Conservation (phyloP, 2,329 filamentous ascomycete genomes). For the Aspergillus floridensis region DNA sequence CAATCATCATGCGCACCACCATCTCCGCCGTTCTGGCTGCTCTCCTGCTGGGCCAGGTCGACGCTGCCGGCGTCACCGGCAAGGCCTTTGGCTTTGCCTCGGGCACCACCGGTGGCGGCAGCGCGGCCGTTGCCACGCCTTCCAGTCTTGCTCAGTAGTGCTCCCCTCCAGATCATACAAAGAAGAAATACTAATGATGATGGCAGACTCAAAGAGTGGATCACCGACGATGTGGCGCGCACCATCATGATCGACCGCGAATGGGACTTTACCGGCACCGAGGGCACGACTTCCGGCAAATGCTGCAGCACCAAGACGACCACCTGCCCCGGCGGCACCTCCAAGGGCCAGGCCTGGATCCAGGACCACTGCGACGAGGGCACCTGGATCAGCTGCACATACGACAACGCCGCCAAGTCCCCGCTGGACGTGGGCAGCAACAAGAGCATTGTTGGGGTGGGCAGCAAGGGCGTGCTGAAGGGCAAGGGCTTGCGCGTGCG, state of each 20-base stretch:
- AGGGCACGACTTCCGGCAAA: slow-evolving; percentile 23
- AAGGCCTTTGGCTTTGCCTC: slow-evolving; percentile 47
- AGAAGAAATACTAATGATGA: too few species aligned
- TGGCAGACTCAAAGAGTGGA: slow-evolving; percentile 55
- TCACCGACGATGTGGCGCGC: slow-evolving; percentile 54
- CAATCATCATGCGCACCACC: background rate
- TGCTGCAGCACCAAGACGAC: slow-evolving; percentile 36
- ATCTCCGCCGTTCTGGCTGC: background rate
- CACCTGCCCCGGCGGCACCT: slow-evolving; percentile 25
- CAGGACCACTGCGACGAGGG: slow-evolving; percentile 56
- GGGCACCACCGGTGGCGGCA: slow-evolving; percentile 60
- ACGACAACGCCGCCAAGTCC: slow-evolving; percentile 52
- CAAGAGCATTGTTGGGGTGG: slow-evolving; percentile 57
- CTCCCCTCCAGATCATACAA: too few species aligned
- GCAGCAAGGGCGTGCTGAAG: slow-evolving; percentile 52
- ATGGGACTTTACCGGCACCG: slow-evolving; percentile 26
- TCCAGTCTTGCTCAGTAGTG: slow-evolving; percentile 27
- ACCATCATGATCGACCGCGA: slow-evolving; percentile 59
- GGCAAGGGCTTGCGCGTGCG: slow-evolving; percentile 54
- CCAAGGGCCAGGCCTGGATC: slow-evolving; percentile 55
- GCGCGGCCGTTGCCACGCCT: slow-evolving; percentile 52
- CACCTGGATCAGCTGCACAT: slow-evolving; percentile 42
- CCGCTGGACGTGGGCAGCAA: slow-evolving; percentile 54
- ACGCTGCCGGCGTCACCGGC: slow-evolving; percentile 20
- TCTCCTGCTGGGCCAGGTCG: background rate